phyloP scores from a whole-genome alignment of 176 grass and related monocot species.

The Phragmites australis region DNA sequence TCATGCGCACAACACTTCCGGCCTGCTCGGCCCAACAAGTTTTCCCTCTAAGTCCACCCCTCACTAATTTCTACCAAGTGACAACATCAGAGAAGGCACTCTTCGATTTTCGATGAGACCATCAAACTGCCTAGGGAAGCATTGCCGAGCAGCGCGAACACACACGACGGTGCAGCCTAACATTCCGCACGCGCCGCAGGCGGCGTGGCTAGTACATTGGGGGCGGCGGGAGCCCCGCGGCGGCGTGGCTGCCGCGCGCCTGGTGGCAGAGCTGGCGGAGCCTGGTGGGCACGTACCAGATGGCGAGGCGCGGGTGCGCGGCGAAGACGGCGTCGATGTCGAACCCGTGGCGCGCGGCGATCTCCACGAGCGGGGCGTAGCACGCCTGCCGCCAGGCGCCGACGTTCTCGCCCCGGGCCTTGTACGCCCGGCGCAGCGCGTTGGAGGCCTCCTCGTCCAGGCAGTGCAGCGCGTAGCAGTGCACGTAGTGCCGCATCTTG shows the following conservation, averaged over 20 bases:
- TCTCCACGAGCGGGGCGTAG: constrained; percentile 91
- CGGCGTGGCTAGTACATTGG: constrained; percentile 36
- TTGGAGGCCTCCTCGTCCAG: constrained; percentile 90
- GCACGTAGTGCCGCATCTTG: constrained; percentile 99
- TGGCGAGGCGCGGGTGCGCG: constrained; percentile 82
- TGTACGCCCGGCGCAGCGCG: constrained; percentile 75
- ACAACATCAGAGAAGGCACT: neutral
- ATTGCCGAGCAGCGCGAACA: neutral
- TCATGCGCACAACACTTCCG: no score
- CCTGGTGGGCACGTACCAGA: constrained; percentile 96
- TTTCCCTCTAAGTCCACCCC: neutral
- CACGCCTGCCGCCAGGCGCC: constrained; percentile 91
- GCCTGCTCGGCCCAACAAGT: neutral
- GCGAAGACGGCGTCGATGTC: constrained; percentile 98
- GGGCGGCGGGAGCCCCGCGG: constrained; percentile 20
- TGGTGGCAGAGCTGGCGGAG: constrained; percentile 96
- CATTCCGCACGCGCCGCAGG: no score
- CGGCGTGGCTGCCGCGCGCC: constrained; percentile 54
- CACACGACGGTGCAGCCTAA: neutral
- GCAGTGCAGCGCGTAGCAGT: constrained; percentile 99
- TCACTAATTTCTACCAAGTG: neutral
- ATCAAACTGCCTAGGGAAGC: neutral
- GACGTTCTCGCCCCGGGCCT: constrained; percentile 90
- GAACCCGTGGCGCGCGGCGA: constrained; percentile 79
- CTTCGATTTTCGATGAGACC: neutral